phyloP scores from a whole-genome alignment of 495 filamentous ascomycete species.

The Penicillium salamii region DNA sequence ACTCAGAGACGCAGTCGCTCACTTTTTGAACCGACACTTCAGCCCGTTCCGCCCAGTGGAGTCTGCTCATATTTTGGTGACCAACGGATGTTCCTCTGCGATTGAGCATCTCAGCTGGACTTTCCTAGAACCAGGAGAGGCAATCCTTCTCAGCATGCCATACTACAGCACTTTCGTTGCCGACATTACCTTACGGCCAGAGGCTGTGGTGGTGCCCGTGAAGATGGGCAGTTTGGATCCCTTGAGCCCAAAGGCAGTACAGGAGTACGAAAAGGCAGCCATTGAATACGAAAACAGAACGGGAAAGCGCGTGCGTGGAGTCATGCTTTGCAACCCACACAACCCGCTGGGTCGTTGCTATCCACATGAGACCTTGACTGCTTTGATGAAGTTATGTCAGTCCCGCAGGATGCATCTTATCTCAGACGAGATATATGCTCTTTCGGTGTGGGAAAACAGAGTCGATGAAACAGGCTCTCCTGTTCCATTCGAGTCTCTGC shows the following conservation, averaged over 20 bases:
- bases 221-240: conserved; percentile 43
- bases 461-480: conserved; percentile 22
- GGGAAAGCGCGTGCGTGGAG: conserved; percentile 32
- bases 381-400: conserved; percentile 51
- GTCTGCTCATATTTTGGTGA: conserved; percentile 38
- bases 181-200: conserved; percentile 23
- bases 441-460: conserved; percentile 48
- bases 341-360: conserved; percentile 62
- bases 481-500: conserved; percentile 45
- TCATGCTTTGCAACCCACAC: conserved; percentile 59
- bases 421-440: conserved; percentile 62
- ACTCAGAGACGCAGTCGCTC: conserved; percentile 38
- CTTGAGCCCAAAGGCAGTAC: conserved; percentile 38
- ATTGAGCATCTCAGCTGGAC: conserved; percentile 44
- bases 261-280: conserved; percentile 38
- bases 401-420: conserved; percentile 55
- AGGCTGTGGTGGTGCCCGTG: conserved; percentile 38
- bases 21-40: conserved; percentile 43
- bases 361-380: conserved; percentile 39
- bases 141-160: conserved; percentile 46
- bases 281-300: conserved; percentile 23
- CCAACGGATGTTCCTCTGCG: conserved; percentile 45
- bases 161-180: conserved; percentile 48
- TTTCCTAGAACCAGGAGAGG: conserved; percentile 46
- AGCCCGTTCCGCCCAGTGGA: conserved; percentile 32